A percentile compares a stretch with the other conserved stretches of the same genome.
These are phyloP conservation scores for Diaporthe capsici DNA, from an alignment of 2,329 filamentous ascomycete genomes.

Conservation along the genomic window DNA sequence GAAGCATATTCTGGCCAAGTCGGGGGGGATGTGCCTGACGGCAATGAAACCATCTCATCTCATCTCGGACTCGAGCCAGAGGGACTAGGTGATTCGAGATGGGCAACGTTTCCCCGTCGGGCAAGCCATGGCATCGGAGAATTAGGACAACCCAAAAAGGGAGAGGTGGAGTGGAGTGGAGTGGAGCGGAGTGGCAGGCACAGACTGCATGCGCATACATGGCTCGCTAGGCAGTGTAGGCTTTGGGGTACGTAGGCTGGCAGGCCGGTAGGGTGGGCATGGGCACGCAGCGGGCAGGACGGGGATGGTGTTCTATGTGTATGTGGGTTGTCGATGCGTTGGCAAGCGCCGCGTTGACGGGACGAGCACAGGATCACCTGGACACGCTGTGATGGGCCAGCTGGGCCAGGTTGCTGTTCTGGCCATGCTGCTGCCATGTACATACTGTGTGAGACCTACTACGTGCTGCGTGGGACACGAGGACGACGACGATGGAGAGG, in stretches of 20 bases:
- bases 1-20: slow-evolving; percentile 20
- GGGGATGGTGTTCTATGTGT: background rate
- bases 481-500: background rate
- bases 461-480: background rate
- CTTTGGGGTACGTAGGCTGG: background rate
- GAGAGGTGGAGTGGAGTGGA: slow-evolving; percentile 27
- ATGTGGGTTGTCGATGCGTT: slow-evolving; percentile 36
- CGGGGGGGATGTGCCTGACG: slow-evolving; percentile 28
- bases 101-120: slow-evolving; percentile 30
- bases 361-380: slow-evolving; percentile 32
- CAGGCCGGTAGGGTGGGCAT: background rate
- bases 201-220: background rate
- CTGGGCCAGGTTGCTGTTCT: background rate
- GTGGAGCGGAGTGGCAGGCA: slow-evolving; percentile 24
- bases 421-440: slow-evolving; percentile 3
- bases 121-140: slow-evolving; percentile 32
- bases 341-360: slow-evolving; percentile 33
- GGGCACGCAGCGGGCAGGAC: background rate
- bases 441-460: background rate
- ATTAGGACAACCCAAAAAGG: slow-evolving; percentile 22
- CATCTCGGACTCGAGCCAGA: slow-evolving; percentile 16
- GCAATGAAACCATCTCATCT: slow-evolving; percentile 34
- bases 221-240: background rate
- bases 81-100: slow-evolving; percentile 13
- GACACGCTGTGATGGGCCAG: slow-evolving; percentile 20